Evolutionary conservation across 768 basidiomycete genomes (phyloP), one percentile per base, ranked within the genome.

Genomic region (Agrocybe chaxingu): DNA sequence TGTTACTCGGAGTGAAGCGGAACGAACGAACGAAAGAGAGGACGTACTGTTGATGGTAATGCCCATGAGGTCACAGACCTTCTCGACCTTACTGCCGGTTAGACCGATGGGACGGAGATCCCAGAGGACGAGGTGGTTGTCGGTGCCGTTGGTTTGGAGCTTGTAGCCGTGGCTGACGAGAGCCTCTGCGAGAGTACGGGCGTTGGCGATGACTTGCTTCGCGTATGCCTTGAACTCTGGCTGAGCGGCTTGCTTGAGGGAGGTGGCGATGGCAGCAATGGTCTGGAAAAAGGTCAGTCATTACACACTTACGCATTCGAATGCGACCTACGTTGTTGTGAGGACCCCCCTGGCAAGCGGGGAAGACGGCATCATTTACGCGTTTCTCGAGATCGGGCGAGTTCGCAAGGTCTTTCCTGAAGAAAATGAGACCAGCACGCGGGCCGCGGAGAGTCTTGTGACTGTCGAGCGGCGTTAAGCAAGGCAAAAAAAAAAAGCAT

Each of bases 361-460:
- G 97, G 85, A 99, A 99, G 56, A 99, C 96, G 44, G 97, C 95
- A 37, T 96, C 91, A 68, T 98, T 98, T 62, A 99, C 85, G 51
- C 95, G 89, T 71, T 92, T 92, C 80, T 98, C 97, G 40, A 99
- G 82, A 59, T 98, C 96, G 61, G 81, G 72, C 24, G 82, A 72
- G 52, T 85, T 78, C 63, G 89, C 81, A 59, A 84, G 83, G 66
- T 96, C 93, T 72, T 88, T 97, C 70, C 89, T 83, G 86, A 96
- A 99, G 82, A 99, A 99, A 76, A 99, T 89, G 55, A 99, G 76
- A 68, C 97, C 97, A 45, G 96, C 97, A 58, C 97, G 88, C 49
- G 97, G 95, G 45, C 97, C 97, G 63, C 97, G 92, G 46, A 99
- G 90, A 12, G 97, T 98, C 79, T 98, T 98, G 82, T 99, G 97